These are phyloP conservation scores for Naegleria fowleri DNA, from an alignment of 208 protist species.

Conservation along the genomic window DNA sequence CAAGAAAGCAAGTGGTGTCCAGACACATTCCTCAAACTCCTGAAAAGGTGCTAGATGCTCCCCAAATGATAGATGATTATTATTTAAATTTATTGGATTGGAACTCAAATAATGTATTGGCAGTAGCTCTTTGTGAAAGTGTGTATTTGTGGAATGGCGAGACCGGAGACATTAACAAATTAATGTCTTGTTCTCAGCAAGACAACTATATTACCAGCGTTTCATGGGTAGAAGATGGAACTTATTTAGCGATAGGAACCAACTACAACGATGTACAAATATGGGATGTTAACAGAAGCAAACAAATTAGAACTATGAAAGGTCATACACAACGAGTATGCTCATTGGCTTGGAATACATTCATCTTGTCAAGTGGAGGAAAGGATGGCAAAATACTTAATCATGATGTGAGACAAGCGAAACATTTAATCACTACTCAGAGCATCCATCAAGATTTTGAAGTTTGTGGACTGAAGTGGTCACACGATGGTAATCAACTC, in stretches of 20 bases:
- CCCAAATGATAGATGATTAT: constrained; percentile 96
- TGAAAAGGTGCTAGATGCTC: constrained; percentile 94
- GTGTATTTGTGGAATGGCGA: constrained; percentile 97
- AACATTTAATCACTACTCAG: constrained; percentile 48
- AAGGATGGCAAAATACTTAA: constrained; percentile 65
- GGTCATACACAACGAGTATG: constrained; percentile 62
- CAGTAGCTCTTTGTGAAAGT: constrained; percentile 85
- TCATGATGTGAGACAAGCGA: constrained; percentile 62
- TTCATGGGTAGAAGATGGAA: constrained; percentile 79
- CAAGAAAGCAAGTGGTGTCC: not conserved
- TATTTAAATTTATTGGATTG: constrained; percentile 99
- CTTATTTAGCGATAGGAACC: constrained; percentile 71
- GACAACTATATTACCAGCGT: constrained; percentile 78
- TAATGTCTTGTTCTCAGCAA: constrained; percentile 57
- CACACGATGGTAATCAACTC: constrained; percentile 73
- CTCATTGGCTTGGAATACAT: constrained; percentile 65
- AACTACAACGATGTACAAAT: constrained; percentile 75
- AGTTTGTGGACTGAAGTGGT: constrained; percentile 93
- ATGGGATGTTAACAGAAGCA: constrained; percentile 17
- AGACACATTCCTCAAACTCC: constrained; percentile 78
- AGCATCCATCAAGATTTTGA: constrained; percentile 55
- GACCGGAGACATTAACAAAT: constrained; percentile 74
- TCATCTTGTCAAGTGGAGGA: constrained; percentile 59
- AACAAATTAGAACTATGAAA: constrained; percentile 52
- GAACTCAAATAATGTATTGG: constrained; percentile 72